Percentiles rank a stretch among this genome's conserved stretches.
Evolutionary conservation across 106 monocot genomes (phyloP).

Genomic region (Acorus calamus): DNA sequence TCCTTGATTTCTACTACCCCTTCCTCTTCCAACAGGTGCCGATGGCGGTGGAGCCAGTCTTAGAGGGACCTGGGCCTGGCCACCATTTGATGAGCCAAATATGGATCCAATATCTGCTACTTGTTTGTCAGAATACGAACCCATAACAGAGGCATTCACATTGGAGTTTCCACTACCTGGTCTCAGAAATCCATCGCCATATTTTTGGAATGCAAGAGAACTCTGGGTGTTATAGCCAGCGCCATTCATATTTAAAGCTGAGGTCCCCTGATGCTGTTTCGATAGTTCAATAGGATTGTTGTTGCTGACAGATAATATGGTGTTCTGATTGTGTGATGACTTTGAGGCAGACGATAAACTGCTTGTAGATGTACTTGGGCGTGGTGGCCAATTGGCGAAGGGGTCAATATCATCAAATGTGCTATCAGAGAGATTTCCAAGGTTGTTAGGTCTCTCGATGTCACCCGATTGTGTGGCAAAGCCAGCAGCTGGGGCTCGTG

Average conservation of each 20-base stretch:
- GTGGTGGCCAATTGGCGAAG: conserved; percentile 93
- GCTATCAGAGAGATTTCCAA: conserved; percentile 15
- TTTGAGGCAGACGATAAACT: conserved; percentile 13
- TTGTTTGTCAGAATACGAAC: neutral
- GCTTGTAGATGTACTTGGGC: conserved; percentile 23
- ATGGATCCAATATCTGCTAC: conserved; percentile 41
- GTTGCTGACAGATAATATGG: conserved; percentile 9
- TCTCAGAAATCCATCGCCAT: too few relatives aligned
- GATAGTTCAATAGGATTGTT: conserved; percentile 18
- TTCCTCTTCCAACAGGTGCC: conserved; percentile 53
- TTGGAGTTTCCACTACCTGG: too few relatives aligned
- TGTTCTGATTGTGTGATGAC: conserved; percentile 4
- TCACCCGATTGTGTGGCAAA: conserved; percentile 13
- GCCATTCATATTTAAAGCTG: conserved; percentile 5
- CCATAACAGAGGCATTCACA: too few relatives aligned
- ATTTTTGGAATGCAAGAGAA: too few relatives aligned
- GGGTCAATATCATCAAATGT: conserved; percentile 83
- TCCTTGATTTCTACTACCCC: conserved; percentile 45
- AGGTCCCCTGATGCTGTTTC: conserved; percentile 15
- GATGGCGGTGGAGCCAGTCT: conserved; percentile 71
- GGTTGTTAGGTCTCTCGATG: conserved; percentile 14
- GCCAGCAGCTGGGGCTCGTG: conserved; percentile 33
- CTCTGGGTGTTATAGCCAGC: neutral
- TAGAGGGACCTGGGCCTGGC: conserved; percentile 23
- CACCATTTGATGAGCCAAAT: conserved; percentile 23